Base-by-base conservation (phyloP, 768 basidiomycete species). In the Phaffia australis region DNA sequence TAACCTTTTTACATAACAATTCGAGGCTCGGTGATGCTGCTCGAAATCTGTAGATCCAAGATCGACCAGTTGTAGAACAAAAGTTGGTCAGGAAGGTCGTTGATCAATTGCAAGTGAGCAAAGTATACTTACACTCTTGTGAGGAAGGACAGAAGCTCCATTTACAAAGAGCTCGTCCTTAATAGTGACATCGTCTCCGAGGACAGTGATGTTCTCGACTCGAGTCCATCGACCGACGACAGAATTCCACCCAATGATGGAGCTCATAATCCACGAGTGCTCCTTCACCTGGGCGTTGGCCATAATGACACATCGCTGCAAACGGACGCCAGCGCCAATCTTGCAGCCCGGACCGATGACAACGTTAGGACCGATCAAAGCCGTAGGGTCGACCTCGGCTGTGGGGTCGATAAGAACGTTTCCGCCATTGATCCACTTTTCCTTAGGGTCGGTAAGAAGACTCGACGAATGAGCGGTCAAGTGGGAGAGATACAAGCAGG, bases 91-190 rank as follows among this genome's bases (percentile, higher is more conserved):
- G 52, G 18, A 27, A 4, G 8, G 8, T n/a, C 52, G 27, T 49
- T 42, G 30, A 25, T 51, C n/a, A n/a, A 19, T 23, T 15, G 46
- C 21, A 42, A 35, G 23, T 9, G 16, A 23, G 46, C 21, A 9
- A 23, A 2, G 29, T 8, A 8, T 19, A 65, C 54, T n/a, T 3
- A 55, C 62, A 58, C 63, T 63, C 57, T 60, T 60, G 54, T 64
- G 60, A 23, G 75, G 77, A 56, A 77, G 70, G 52, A 78, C 77
- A 8, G 75, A 76, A 60, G 78, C 79, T 30, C 78, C 78, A 70
- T 78, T 78, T 70, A 79, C 73, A 71, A 75, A 77, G 19, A 80
- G 70, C 71, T 80, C 79, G 68, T 80, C 79, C 76, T 79, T 79
- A 76, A 80, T 77, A 46, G 76, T 75, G 27, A 79, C 78, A 61